Evolutionary conservation across 1,139 yeast genomes (phyloP).

Genomic region (Meyerozyma guilliermondii): DNA sequence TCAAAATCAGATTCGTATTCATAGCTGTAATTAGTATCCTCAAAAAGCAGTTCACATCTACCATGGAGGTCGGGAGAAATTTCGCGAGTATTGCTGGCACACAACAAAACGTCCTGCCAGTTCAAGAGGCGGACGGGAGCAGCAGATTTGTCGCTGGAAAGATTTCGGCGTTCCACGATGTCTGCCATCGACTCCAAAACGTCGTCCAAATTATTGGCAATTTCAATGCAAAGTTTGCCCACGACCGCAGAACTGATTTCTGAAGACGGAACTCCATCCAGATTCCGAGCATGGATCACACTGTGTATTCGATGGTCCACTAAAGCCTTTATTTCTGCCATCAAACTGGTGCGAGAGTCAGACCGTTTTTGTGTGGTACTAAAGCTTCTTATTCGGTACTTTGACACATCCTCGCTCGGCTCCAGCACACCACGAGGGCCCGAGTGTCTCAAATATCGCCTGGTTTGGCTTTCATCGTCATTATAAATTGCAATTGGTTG

Average conservation of each 20-base stretch:
- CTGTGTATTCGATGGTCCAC: constrained; percentile 4
- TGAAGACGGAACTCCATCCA: neutral
- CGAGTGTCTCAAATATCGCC: neutral
- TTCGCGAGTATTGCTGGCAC: neutral
- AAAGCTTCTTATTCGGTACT: constrained; percentile 1
- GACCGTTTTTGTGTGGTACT: neutral
- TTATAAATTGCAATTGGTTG: neutral
- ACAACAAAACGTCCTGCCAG: neutral
- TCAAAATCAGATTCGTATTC: constrained; percentile 7
- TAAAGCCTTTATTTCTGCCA: constrained; percentile 10
- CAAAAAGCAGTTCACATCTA: constrained; percentile 5
- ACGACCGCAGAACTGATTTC: constrained; percentile 1
- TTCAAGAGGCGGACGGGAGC: neutral
- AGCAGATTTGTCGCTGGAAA: neutral
- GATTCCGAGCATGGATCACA: neutral
- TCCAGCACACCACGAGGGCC: neutral
- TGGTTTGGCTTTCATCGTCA: neutral
- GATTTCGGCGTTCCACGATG: neutral
- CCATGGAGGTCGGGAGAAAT: neutral
- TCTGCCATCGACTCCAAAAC: constrained; percentile 3
- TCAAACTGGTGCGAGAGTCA: constrained; percentile 6
- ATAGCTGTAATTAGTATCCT: constrained; percentile 5
- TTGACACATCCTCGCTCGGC: neutral
- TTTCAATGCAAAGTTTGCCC: neutral
- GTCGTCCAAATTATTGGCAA: constrained; percentile 4